phyloP scores from a whole-genome alignment of 805 yeast species.

The Metschnikowia corniflorae region DNA sequence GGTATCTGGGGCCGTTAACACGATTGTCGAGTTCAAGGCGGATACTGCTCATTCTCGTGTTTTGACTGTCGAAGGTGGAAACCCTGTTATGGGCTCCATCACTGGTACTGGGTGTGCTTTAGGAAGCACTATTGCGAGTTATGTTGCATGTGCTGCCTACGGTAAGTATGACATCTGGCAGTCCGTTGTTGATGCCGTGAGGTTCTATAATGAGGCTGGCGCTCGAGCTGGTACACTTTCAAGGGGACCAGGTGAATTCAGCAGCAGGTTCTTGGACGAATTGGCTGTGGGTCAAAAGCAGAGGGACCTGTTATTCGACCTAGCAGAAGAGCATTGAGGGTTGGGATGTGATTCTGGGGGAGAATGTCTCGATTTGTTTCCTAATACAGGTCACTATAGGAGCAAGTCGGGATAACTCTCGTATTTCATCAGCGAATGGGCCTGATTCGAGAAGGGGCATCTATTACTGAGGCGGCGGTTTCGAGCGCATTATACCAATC shows the following conservation, averaged over 20 bases:
- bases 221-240: slow-evolving; percentile 41
- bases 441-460: no score
- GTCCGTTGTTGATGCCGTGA: slow-evolving; percentile 54
- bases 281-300: slow-evolving; percentile 11
- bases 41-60: slow-evolving; percentile 3
- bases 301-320: neutral
- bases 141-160: slow-evolving; percentile 34
- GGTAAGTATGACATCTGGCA: slow-evolving; percentile 28
- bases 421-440: no score
- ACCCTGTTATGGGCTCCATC: slow-evolving; percentile 56
- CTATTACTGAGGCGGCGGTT: no score
- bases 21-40: slow-evolving; percentile 17
- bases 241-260: slow-evolving; percentile 56
- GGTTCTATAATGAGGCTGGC: slow-evolving; percentile 61
- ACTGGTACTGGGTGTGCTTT: slow-evolving; percentile 86
- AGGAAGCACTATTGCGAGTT: slow-evolving; percentile 67
- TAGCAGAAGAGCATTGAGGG: no score
- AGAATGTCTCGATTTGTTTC: no score
- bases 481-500: no score
- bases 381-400: no score
- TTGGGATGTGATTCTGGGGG: no score
- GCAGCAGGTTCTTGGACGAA: slow-evolving; percentile 44
- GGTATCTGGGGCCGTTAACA: slow-evolving; percentile 54
- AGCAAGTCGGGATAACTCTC: no score
- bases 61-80: slow-evolving; percentile 50